Evolutionary conservation across 2,329 filamentous ascomycete species (phyloP).

Genomic region (Akanthomyces muscarius): DNA sequence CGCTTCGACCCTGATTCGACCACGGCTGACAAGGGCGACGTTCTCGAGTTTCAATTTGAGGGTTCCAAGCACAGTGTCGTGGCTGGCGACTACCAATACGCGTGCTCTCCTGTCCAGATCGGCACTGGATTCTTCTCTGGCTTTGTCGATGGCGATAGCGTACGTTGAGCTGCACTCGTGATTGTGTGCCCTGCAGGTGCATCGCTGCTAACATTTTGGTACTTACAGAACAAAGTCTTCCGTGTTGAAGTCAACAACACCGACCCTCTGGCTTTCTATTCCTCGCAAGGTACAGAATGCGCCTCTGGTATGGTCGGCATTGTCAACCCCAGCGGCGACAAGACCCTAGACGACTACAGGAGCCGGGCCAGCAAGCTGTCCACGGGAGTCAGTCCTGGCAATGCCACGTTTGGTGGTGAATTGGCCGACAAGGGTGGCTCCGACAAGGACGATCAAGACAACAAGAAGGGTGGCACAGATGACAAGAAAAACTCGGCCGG

Average conservation of each 20-base stretch:
- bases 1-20: constrained; percentile 33
- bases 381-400: constrained; percentile 27
- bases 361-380: constrained; percentile 27
- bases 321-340: constrained; percentile 30
- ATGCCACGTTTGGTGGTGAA: constrained; percentile 28
- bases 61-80: constrained; percentile 37
- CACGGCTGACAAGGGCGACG: constrained; percentile 31
- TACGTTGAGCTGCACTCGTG: constrained; percentile 22
- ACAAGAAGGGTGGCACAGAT: constrained; percentile 9
- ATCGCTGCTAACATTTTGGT: background rate
- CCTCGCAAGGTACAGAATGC: constrained; percentile 36
- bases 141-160: constrained; percentile 28
- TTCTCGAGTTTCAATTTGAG: constrained; percentile 36
- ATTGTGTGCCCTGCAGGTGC: no score
- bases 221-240: constrained; percentile 32
- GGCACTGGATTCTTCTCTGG: constrained; percentile 38
- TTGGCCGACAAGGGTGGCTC: constrained; percentile 24
- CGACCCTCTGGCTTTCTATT: constrained; percentile 36
- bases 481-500: constrained; percentile 21
- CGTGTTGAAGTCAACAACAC: constrained; percentile 31
- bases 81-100: constrained; percentile 31
- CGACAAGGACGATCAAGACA: constrained; percentile 13
- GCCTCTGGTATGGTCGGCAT: constrained; percentile 38
- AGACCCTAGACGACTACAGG: constrained; percentile 31
- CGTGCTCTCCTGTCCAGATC: constrained; percentile 32